Base-by-base conservation (phyloP, 768 basidiomycete genomes). In the Phanerochaete carnosa region DNA sequence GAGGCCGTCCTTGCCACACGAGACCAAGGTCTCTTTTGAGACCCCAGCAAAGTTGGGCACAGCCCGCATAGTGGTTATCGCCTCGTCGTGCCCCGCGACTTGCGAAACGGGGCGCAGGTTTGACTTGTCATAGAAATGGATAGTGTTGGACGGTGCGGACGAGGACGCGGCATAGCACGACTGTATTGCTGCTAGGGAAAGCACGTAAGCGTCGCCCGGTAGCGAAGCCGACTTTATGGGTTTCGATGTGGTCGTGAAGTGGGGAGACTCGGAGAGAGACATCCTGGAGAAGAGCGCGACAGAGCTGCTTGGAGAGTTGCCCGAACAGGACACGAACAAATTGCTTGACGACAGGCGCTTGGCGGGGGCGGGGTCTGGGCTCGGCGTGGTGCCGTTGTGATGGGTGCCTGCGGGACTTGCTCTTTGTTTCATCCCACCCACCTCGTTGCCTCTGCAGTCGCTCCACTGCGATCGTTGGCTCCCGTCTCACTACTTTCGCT, bases 1-100 rank as follows among this genome's bases (percentile, higher is more conserved):
- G 55, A 79, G 77, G 1, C 90, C 90, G 64, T 92, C 90, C 64
- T 80, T 83, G 1, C 92, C 89, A 12, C 84, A 85, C 1, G 89
- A 87, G 19, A 90, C 67, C 6, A 92, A 75, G 37, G 74, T 76
- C 29, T 76, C 76, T 12, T 77, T 75, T 37, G 74, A 65, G 0
- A 75, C 67, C 1, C 78, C 79, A 1, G 77, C 77, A 2, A 87
- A 68, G 16, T 72, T 69, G 22, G 74, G 65, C 0, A 81, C 74
- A 0, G 81, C 72, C 55, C 79, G 76, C 50, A 91, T 73, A 35
- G 80, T 77, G 0, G 89, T 87, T 1, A 82, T 88, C 11, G 83
- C 83, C 0, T 69, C 68, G 55, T 77, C 76, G 62, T 92, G 90
- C 6, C 86, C 90, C 19, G 76, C 65, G 23, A 92, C 76, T 3